A percentile compares a stretch with the other conserved stretches of the same genome.
Evolutionary conservation across 1,139 yeast species (phyloP).

Genomic region (Hyphopichia wangnamkhiaoensis): DNA sequence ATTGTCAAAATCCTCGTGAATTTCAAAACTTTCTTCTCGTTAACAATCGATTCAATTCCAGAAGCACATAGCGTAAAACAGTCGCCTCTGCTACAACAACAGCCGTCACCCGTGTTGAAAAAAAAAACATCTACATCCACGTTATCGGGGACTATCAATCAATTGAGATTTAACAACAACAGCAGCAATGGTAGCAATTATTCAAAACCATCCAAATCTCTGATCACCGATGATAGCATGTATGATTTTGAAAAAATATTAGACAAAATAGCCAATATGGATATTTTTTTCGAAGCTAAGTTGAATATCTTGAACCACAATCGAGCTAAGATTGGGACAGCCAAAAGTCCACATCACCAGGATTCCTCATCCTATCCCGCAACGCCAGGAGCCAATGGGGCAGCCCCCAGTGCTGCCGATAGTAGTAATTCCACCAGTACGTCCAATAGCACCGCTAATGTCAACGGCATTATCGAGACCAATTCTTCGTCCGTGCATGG

Average conservation of each 20-base stretch:
- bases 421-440: neutral
- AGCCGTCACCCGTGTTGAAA: neutral
- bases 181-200: no score
- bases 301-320: slow-evolving; percentile 1
- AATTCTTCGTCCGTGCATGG: neutral
- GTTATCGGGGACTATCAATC: slow-evolving; percentile 13
- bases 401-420: neutral
- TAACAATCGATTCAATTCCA: slow-evolving; percentile 8
- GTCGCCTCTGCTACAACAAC: neutral
- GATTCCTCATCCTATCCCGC: no score
- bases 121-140: slow-evolving; percentile 6
- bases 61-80: neutral
- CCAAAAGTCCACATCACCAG: no score
- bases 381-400: no score
- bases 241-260: slow-evolving; percentile 27
- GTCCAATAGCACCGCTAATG: neutral
- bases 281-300: slow-evolving; percentile 17
- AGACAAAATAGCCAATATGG: slow-evolving; percentile 16
- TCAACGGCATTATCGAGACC: neutral
- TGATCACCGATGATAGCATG: slow-evolving; percentile 3
- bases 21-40: slow-evolving; percentile 31
- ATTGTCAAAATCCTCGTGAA: slow-evolving; percentile 41
- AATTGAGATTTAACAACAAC: slow-evolving; percentile 14
- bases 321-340: no score
- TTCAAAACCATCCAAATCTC: no score